Conservation (phyloP, 257 asterid species). For the Scutellaria barbata region DNA sequence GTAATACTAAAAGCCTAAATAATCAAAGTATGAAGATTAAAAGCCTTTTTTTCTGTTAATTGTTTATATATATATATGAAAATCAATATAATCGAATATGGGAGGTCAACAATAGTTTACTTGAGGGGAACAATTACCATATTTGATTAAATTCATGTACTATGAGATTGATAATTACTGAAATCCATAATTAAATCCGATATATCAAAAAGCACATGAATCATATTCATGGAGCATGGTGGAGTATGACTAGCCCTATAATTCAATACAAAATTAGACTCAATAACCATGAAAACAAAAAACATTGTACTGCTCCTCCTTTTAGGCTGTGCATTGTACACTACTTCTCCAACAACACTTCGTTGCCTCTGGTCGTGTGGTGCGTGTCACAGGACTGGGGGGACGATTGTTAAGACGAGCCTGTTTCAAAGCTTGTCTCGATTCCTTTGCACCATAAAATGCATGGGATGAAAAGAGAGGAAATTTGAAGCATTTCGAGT, state of each 20-base stretch:
- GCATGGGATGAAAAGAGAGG: constrained; percentile 40
- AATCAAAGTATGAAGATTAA: too few relatives aligned
- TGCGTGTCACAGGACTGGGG: constrained; percentile 35
- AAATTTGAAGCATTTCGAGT: constrained; percentile 45
- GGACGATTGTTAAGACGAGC: constrained; percentile 36
- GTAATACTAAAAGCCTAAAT: too few relatives aligned
- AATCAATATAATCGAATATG: too few relatives aligned
- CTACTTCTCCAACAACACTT: constrained; percentile 58
- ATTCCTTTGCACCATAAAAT: constrained; percentile 51
- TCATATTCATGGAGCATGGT: too few relatives aligned
- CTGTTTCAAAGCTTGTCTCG: constrained; percentile 20
- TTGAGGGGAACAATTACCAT: too few relatives aligned
- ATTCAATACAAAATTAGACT: not conserved
- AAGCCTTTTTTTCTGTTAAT: too few relatives aligned
- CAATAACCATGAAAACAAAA: constrained; percentile 28
- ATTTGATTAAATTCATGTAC: too few relatives aligned
- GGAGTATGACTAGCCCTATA: not conserved
- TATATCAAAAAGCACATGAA: too few relatives aligned
- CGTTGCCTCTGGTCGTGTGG: constrained; percentile 58
- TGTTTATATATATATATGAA: too few relatives aligned
- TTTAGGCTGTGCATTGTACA: constrained; percentile 30
- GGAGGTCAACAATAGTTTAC: too few relatives aligned
- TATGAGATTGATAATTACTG: too few relatives aligned
- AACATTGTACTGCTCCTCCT: constrained; percentile 26
- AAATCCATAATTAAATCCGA: too few relatives aligned